phyloP scores from a whole-genome alignment of 208 protist genomes.

The Naegleria lovaniensis region DNA sequence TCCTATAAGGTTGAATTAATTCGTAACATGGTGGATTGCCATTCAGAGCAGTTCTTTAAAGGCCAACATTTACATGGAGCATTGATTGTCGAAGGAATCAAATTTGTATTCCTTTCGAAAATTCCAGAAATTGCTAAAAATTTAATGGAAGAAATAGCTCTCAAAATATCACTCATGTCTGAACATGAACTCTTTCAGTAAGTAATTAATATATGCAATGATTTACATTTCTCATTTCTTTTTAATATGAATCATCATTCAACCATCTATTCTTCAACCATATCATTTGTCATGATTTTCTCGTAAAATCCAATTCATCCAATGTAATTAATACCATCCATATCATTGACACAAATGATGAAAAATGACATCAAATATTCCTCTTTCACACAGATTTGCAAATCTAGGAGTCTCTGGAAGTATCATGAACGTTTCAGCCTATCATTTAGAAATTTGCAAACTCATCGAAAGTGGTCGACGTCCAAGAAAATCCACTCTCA shows the following conservation, averaged over 20 bases:
- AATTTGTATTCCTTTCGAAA: not conserved
- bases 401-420: too few relatives aligned
- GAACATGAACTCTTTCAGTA: not conserved
- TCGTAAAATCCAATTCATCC: too few relatives aligned
- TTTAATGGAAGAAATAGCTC: not conserved
- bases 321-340: too few relatives aligned
- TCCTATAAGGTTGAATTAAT: not conserved
- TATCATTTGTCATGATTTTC: too few relatives aligned
- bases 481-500: not conserved
- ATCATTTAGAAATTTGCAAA: not conserved
- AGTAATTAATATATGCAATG: not conserved
- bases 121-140: not conserved
- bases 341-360: too few relatives aligned
- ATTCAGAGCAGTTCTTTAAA: not conserved
- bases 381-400: too few relatives aligned
- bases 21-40: not conserved
- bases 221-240: too few relatives aligned
- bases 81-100: not conserved
- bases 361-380: too few relatives aligned
- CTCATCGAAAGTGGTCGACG: not conserved
- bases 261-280: too few relatives aligned
- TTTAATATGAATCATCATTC: too few relatives aligned
- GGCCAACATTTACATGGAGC: not conserved
- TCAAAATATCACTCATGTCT: not conserved
- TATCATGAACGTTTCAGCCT: not conserved